Evolutionary conservation across 176 grass and related monocot species (phyloP), one percentile per base, ranked within the genome.

Genomic region (Carex kokanica): DNA sequence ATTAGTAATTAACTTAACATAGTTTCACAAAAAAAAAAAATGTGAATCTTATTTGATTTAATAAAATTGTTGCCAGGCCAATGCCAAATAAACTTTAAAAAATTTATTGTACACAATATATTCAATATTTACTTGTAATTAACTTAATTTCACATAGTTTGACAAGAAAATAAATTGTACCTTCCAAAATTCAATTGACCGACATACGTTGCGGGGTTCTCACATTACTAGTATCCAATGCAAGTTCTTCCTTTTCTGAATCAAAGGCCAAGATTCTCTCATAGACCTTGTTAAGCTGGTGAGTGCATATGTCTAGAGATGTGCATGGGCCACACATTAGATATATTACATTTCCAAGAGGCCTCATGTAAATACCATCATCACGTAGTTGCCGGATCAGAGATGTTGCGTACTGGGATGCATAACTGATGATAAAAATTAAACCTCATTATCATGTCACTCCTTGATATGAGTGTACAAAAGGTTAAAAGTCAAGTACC

Each of bases 241-340:
- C 16, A 13, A 9, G 12, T 87, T 73, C 74, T 65, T 65, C 52
- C 13, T 8, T 75, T 31, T 40, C 18, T 80, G 59, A 70, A 77
- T 60, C 88, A 25, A 95, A 84, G 29, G 64, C 77, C 17, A 63
- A 29, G 29, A 95, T 83, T 81, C 89, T 91, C 23, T 59, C 29
- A 70, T 90, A 89, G 17, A 98, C 84, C 78, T 90, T 93, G 60
- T 31, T 29, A 75, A 98, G 92, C 66, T 95, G 92, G 78, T 85
- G 67, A 14, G 85, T 86, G 69, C 95, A 98, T 51, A 79, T 81
- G 81, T 91, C 88, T 73, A 12, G 69, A 49, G 88, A 62, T 77
- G 95, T 91, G 73, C 95, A 98, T 2, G 95, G 95, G 11, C 95
- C 91, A 45, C 90, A 98, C 92, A 98, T 95, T 20, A 98, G 88